Base-by-base conservation (phyloP, 495 filamentous ascomycete genomes). In the Mycothermus thermophilus region DNA sequence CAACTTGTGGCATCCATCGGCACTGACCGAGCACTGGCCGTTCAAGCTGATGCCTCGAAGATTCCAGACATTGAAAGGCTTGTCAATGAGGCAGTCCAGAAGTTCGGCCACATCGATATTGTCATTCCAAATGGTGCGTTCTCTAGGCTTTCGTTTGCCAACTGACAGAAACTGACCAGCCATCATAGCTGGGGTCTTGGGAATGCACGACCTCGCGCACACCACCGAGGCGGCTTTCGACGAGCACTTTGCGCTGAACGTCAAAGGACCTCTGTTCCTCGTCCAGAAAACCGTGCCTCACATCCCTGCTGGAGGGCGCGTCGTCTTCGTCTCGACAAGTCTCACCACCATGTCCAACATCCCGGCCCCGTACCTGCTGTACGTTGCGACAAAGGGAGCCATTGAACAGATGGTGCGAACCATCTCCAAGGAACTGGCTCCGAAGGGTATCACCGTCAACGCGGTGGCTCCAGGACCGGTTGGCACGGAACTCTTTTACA, bases 261-360 rank as follows among this genome's bases (percentile, higher is more conserved):
- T 81, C 36, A 81, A 79, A 44, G 78, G 77, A 2, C 70, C 77
- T 1, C 71, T 72, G 31, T 83, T 83, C 41, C 54, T 82, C 11
- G 60, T 63, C 2, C 69, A 79, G 66, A 71, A 75, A 58, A 70
- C 72, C n/a, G 67, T 58, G 0, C 67, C 64, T 6, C 67, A 82
- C 44, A 79, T 84, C 62, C 42, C 63, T 0, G 11, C 51, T 0
- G 69, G 72, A 16, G 67, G 64, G 1, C 65, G 64, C 34, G 66
- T 82, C 25, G 64, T 82, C 35, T 63, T 83, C 39, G 47, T 81
- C 40, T 74, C 72, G 4, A 75, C 72, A 3, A 62, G 61, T 1
- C 55, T 75, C 8, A 65, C 57, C 34, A 48, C 40, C 5, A 42
- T 56, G 5, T 62, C 58, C 0, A 55, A 42, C 1, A 60, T 81